These are phyloP conservation scores for Globisporangium spinosum DNA, from an alignment of 352 stramenopile genomes.

Conservation along the genomic window DNA sequence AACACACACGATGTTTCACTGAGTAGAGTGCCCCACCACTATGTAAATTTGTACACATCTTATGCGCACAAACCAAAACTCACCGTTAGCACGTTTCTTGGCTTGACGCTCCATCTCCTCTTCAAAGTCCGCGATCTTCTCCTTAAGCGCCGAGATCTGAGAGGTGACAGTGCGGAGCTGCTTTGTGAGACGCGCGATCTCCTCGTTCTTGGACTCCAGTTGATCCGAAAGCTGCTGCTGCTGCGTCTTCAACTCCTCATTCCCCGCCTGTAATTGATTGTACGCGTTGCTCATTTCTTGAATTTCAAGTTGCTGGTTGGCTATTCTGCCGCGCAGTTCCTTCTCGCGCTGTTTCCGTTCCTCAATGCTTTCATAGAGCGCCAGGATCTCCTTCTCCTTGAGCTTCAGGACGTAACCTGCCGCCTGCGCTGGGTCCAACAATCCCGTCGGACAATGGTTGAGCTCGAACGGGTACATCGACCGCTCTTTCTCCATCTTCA, in stretches of 20 bases:
- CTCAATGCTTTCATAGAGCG: conserved; percentile 7
- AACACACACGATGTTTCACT: no score
- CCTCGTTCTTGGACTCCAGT: conserved; percentile 2
- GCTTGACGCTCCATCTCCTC: conserved; percentile 40
- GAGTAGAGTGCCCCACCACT: not conserved
- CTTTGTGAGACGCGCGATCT: conserved; percentile 21
- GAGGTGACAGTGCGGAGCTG: conserved; percentile 19
- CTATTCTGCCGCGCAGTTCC: conserved; percentile 15
- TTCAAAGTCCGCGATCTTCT: conserved; percentile 33
- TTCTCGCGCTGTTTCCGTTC: not conserved
- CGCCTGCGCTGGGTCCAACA: conserved; percentile 26
- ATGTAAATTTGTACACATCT: not conserved
- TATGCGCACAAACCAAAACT: not conserved
- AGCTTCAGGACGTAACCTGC: conserved; percentile 39
- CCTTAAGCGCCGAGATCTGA: conserved; percentile 30
- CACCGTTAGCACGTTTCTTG: conserved; percentile 33
- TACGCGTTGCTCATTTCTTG: conserved; percentile 18
- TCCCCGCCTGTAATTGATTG: conserved; percentile 5
- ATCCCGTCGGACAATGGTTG: conserved; percentile 35
- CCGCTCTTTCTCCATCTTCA: conserved; percentile 52
- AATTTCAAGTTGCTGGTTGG: conserved; percentile 7
- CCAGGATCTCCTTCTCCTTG: conserved; percentile 51
- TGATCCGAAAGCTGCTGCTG: not conserved
- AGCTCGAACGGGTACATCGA: conserved; percentile 40
- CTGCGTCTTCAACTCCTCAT: not conserved